phyloP scores from a whole-genome alignment of 2,329 filamentous ascomycete genomes.

The Neofusicoccum laricinum region DNA sequence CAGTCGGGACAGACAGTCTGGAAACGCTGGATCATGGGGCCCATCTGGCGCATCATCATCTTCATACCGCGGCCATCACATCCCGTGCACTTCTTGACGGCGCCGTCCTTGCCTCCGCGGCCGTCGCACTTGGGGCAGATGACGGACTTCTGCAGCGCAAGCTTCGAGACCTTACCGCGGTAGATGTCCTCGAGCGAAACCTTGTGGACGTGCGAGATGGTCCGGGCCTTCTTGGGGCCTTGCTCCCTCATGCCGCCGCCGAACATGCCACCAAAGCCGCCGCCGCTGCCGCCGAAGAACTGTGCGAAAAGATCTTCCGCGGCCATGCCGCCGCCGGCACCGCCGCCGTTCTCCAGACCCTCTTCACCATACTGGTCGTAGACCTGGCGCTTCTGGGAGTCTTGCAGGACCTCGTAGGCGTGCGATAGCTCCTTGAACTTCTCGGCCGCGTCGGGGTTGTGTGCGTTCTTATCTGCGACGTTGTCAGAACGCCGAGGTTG shows the following conservation, averaged over 20 bases:
- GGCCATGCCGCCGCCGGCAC: conserved; percentile 77
- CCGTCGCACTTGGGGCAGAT: conserved; percentile 95
- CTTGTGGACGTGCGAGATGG: conserved; percentile 98
- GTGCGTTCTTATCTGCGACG: conserved; percentile 82
- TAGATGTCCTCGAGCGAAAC: conserved; percentile 98
- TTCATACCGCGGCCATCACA: conserved; percentile 97
- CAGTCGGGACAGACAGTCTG: conserved; percentile 99
- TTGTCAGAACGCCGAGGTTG: conserved; percentile 20
- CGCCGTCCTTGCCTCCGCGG: conserved; percentile 92
- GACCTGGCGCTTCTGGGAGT: conserved; percentile 82
- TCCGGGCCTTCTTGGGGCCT: conserved; percentile 87
- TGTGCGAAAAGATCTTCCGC: conserved; percentile 95
- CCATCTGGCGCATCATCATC: conserved; percentile 99
- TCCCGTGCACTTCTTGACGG: conserved; percentile 87
- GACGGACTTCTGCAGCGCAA: conserved; percentile 94
- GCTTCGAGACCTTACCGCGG: conserved; percentile 94
- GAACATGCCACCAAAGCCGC: conserved; percentile 66
- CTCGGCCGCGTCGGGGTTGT: conserved; percentile 88
- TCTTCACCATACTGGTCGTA: conserved; percentile 99
- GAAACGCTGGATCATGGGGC: conserved; percentile 99
- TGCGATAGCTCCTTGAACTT: conserved; percentile 98
- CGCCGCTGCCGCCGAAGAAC: conserved; percentile 78
- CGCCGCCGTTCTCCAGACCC: conserved; percentile 79
- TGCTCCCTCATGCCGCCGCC: conserved; percentile 70
- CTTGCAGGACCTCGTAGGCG: conserved; percentile 92